Percentiles rank a stretch among this genome's conserved stretches.
Conservation (phyloP, 225 moss, liverwort and hornwort species). For the Ulota crispa region DNA sequence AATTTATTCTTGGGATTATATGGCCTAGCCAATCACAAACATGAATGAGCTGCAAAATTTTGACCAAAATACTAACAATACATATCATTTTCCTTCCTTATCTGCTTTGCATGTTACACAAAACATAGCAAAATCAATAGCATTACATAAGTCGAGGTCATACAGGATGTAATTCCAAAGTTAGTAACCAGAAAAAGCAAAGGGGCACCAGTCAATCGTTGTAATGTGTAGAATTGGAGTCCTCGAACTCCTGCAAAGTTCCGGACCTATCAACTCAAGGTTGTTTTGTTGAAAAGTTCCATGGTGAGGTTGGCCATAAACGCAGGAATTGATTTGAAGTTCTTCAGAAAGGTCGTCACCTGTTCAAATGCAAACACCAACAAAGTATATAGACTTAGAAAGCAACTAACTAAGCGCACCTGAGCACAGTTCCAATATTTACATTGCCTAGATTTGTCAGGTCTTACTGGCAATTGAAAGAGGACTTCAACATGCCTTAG, state of each 20-base stretch:
- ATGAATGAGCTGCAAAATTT: not conserved
- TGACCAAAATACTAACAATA: not conserved
- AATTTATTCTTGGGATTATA: no score
- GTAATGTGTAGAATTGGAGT: not conserved
- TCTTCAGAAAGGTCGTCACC: conserved; percentile 93
- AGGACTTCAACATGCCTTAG: not conserved
- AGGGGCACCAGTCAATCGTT: not conserved
- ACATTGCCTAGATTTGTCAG: not conserved
- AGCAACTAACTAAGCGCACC: not conserved
- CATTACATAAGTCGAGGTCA: not conserved
- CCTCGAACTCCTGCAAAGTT: not conserved
- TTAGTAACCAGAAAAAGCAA: not conserved
- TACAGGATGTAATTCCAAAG: not conserved
- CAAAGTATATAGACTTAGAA: not conserved
- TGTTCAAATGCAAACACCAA: conserved; percentile 26
- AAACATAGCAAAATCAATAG: not conserved
- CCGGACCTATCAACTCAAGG: conserved; percentile 58
- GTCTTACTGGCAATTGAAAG: not conserved
- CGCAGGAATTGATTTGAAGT: conserved; percentile 92
- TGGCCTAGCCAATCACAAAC: no score
- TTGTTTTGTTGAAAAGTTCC: conserved; percentile 95
- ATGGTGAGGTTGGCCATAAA: conserved; percentile 94
- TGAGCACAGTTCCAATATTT: not conserved
- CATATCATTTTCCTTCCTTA: not conserved
- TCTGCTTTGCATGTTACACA: not conserved